phyloP scores from a whole-genome alignment of 2,329 filamentous ascomycete genomes.

The Cladosporium colombiae region DNA sequence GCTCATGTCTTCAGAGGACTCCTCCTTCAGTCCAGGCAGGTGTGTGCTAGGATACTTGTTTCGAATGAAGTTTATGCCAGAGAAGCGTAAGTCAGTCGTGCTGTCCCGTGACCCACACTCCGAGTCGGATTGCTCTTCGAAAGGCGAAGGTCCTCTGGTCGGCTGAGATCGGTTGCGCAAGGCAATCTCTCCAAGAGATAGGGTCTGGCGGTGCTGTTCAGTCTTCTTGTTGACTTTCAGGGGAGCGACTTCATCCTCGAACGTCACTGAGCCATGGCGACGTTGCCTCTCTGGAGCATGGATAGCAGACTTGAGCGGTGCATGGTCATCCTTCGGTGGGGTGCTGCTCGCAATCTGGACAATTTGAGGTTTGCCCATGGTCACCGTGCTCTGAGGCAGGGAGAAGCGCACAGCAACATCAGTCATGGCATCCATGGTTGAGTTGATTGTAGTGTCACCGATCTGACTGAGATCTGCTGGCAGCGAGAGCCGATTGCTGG shows the following conservation, averaged over 20 bases:
- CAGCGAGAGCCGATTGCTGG: conserved; percentile 34
- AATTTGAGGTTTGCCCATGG: conserved; percentile 38
- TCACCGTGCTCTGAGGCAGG: conserved; percentile 39
- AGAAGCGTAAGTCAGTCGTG: conserved; percentile 31
- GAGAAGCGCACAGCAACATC: conserved; percentile 43
- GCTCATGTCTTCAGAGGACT: conserved; percentile 51
- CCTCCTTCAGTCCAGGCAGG: conserved; percentile 51
- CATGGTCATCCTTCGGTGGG: conserved; percentile 27
- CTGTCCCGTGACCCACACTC: conserved; percentile 28
- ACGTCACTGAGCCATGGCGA: conserved; percentile 30
- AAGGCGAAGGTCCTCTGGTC: conserved; percentile 26
- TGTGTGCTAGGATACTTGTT: conserved; percentile 35
- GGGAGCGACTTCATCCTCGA: conserved; percentile 39
- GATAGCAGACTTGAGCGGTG: conserved; percentile 25
- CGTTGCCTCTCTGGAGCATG: conserved; percentile 19
- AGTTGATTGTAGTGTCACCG: conserved; percentile 34
- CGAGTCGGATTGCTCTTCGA: conserved; percentile 28
- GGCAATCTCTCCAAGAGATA: conserved; percentile 25
- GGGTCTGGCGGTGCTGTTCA: conserved; percentile 26
- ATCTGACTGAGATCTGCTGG: conserved; percentile 36
- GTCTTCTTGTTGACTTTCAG: conserved; percentile 37
- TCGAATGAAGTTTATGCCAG: conserved; percentile 27
- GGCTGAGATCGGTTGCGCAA: conserved; percentile 27
- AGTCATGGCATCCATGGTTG: conserved; percentile 37
- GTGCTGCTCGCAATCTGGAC: conserved; percentile 35